Conservation (phyloP, 371 early-diverging fungal genomes). For the Rhizopus sp. region DNA sequence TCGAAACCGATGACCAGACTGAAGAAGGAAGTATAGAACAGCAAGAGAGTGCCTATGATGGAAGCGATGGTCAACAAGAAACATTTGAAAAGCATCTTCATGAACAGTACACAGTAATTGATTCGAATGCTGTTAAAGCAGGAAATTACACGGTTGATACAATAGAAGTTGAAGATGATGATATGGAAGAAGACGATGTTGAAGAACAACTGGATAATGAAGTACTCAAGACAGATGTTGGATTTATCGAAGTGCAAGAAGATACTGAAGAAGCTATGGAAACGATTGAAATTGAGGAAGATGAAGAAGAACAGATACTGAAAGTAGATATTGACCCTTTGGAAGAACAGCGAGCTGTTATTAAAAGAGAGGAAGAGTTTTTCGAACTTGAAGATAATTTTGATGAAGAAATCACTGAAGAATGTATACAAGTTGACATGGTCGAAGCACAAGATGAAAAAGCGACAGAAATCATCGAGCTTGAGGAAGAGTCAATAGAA, state of each 20-base stretch:
- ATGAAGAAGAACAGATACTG: neutral
- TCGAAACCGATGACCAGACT: too few relatives aligned
- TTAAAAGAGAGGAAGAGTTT: too few relatives aligned
- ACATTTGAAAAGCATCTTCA: neutral
- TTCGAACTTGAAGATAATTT: too few relatives aligned
- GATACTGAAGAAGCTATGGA: neutral
- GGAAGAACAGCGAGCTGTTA: too few relatives aligned
- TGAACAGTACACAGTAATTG: neutral
- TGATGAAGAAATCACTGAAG: neutral
- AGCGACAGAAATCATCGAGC: neutral
- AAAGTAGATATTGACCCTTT: neutral
- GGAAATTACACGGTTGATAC: neutral
- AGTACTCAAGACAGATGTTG: too few relatives aligned
- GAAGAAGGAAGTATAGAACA: too few relatives aligned
- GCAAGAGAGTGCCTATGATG: too few relatives aligned
- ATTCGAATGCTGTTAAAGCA: neutral
- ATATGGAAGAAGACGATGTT: neutral
- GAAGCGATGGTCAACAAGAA: neutral
- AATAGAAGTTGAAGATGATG: neutral
- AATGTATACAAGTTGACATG: neutral
- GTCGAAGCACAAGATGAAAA: neutral
- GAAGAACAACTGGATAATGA: neutral
- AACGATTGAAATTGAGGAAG: conserved; percentile 5
- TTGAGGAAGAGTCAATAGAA: neutral
- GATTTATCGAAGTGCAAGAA: too few relatives aligned